Evolutionary conservation across 2,329 filamentous ascomycete species (phyloP).

Genomic region (Exserohilum turcica): DNA sequence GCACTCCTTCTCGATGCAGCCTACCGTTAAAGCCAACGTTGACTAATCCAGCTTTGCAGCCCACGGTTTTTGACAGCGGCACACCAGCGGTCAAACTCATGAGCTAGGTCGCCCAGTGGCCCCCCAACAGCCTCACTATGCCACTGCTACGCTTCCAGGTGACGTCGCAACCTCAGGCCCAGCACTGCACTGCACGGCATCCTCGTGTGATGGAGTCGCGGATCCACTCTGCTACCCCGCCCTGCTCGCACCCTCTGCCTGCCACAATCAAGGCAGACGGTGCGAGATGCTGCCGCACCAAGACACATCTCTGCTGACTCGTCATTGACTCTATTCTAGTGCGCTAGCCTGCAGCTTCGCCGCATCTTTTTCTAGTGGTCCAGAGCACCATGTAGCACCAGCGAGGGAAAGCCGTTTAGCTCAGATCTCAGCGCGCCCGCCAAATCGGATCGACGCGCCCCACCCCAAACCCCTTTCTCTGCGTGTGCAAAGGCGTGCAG

Average conservation of each 20-base stretch:
- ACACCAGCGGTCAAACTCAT: slow-evolving; percentile 25
- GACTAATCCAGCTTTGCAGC: slow-evolving; percentile 12
- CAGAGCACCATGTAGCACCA: slow-evolving; percentile 40
- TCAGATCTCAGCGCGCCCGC: slow-evolving; percentile 38
- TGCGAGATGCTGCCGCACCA: background rate
- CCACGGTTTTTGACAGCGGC: slow-evolving; percentile 37
- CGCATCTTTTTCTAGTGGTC: slow-evolving; percentile 13
- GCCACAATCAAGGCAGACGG: slow-evolving; percentile 9
- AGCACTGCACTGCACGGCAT: background rate
- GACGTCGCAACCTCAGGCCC: slow-evolving; percentile 5
- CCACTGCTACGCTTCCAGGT: slow-evolving; percentile 7
- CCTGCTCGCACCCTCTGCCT: background rate
- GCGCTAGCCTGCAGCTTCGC: slow-evolving; percentile 18
- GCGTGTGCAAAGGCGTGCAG: slow-evolving; percentile 18
- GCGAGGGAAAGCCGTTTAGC: slow-evolving; percentile 37
- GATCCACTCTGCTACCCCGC: background rate
- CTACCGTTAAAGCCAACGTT: slow-evolving; percentile 16
- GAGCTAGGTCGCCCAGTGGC: slow-evolving; percentile 22
- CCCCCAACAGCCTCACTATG: slow-evolving; percentile 19
- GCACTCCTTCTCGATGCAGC: slow-evolving; percentile 14
- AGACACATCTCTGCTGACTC: slow-evolving; percentile 22
- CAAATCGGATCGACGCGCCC: slow-evolving; percentile 43
- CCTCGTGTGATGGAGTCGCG: slow-evolving; percentile 4
- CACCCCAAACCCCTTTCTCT: slow-evolving; percentile 34
- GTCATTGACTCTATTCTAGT: slow-evolving; percentile 17